A percentile compares a stretch with the other conserved stretches of the same genome.
These are phyloP conservation scores for Diaporthe velutina DNA, from an alignment of 2,329 filamentous ascomycete species.

Conservation along the genomic window DNA sequence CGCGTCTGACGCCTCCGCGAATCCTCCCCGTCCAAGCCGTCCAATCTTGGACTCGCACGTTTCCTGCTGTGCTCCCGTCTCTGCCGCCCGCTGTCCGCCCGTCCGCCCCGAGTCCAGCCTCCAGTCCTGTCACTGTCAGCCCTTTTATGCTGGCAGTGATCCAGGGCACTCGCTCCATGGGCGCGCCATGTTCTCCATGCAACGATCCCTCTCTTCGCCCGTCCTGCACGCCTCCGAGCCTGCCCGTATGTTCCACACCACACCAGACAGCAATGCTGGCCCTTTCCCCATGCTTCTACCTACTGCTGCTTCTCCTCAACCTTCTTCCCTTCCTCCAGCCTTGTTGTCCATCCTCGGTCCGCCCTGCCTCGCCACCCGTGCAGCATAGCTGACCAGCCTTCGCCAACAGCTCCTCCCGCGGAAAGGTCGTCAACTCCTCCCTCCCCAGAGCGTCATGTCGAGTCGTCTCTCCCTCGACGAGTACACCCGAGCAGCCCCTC, in stretches of 20 bases:
- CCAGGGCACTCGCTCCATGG: conserved; percentile 52
- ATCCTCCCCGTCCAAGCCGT: conserved; percentile 13
- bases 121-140: conserved; percentile 41
- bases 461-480: conserved; percentile 61
- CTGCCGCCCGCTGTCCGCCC: not conserved
- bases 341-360: conserved; percentile 36
- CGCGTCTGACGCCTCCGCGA: not conserved
- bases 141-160: conserved; percentile 43
- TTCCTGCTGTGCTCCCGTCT: conserved; percentile 23
- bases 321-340: not conserved
- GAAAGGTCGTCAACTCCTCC: conserved; percentile 68
- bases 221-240: conserved; percentile 64
- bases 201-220: conserved; percentile 73
- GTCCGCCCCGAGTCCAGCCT: not conserved
- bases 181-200: conserved; percentile 72
- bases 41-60: conserved; percentile 28
- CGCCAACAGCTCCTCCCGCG: conserved; percentile 22
- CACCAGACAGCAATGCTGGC: not conserved
- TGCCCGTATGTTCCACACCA: conserved; percentile 65
- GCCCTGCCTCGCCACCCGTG: not conserved
- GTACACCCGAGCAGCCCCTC: conserved; percentile 68
- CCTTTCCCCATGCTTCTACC: not conserved
- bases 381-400: conserved; percentile 26
- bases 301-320: not conserved
- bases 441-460: conserved; percentile 62